These are phyloP conservation scores for Pichia thaimueangensis DNA, from an alignment of 805 yeast species.

Conservation along the genomic window DNA sequence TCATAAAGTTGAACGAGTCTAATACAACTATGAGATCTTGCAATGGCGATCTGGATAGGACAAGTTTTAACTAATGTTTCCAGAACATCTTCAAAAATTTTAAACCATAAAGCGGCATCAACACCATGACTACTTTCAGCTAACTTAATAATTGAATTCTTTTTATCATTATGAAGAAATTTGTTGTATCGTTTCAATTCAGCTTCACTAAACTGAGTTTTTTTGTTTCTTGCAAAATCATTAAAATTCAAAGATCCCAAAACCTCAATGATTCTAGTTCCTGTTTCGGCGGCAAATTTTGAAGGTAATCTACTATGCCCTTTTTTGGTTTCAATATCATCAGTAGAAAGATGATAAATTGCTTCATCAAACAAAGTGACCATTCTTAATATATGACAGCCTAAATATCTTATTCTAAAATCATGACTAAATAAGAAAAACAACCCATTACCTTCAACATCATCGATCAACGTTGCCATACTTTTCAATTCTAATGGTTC, in stretches of 20 bases:
- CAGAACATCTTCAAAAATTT: slow-evolving; percentile 72
- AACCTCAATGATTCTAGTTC: slow-evolving; percentile 69
- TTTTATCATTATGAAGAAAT: slow-evolving; percentile 49
- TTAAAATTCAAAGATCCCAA: slow-evolving; percentile 65
- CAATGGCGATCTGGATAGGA: slow-evolving; percentile 90
- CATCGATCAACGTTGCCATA: slow-evolving; percentile 81
- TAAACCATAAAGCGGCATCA: slow-evolving; percentile 94
- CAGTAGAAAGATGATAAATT: slow-evolving; percentile 42
- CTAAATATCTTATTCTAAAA: slow-evolving; percentile 63
- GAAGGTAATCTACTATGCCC: slow-evolving; percentile 54
- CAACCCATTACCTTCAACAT: slow-evolving; percentile 91
- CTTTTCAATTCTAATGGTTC: slow-evolving; percentile 73
- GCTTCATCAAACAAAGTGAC: slow-evolving; percentile 88
- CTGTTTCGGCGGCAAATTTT: slow-evolving; percentile 72
- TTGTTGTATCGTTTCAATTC: slow-evolving; percentile 69
- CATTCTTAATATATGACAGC: slow-evolving; percentile 65
- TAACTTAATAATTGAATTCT: slow-evolving; percentile 62
- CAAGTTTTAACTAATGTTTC: slow-evolving; percentile 68
- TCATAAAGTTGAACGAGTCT: slow-evolving; percentile 82
- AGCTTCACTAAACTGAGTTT: slow-evolving; percentile 57
- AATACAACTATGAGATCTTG: slow-evolving; percentile 85
- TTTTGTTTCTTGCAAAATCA: slow-evolving; percentile 49
- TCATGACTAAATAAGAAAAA: slow-evolving; percentile 90
- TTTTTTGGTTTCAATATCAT: slow-evolving; percentile 16
- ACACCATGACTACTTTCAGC: slow-evolving; percentile 94